phyloP scores from a whole-genome alignment of 2,329 filamentous ascomycete genomes.

The Apiospora aurea region DNA sequence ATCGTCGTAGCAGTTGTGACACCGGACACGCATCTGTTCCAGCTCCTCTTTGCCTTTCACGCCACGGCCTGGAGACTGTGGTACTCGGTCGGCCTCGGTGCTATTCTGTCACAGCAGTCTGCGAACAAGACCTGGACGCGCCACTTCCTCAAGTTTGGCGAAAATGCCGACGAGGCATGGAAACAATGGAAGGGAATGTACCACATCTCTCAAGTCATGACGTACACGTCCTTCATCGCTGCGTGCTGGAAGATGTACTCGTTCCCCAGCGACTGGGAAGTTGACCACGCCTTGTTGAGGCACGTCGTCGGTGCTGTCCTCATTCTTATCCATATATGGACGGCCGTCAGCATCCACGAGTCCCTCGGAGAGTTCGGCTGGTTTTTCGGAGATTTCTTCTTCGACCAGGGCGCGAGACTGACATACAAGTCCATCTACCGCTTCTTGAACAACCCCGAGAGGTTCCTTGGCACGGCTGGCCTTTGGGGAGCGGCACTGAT shows the following conservation, averaged over 20 bases:
- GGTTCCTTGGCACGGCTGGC: constrained; percentile 91
- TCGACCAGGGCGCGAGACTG: constrained; percentile 84
- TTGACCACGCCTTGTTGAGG: constrained; percentile 83
- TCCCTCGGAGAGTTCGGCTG: constrained; percentile 97
- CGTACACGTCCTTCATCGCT: constrained; percentile 86
- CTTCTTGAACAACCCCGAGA: constrained; percentile 96
- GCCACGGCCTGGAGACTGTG: constrained; percentile 86
- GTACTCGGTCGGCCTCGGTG: constrained; percentile 88
- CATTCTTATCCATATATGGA: constrained; percentile 91
- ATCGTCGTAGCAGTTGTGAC: constrained; percentile 76
- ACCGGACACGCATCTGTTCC: constrained; percentile 77
- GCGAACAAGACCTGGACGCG: constrained; percentile 93
- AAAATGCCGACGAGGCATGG: constrained; percentile 91
- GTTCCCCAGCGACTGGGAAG: constrained; percentile 84
- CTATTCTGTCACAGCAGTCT: constrained; percentile 85
- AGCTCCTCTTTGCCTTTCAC: constrained; percentile 81
- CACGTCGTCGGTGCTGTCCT: constrained; percentile 85
- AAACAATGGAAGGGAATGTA: constrained; percentile 97
- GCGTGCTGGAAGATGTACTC: constrained; percentile 97
- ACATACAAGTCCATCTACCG: constrained; percentile 98
- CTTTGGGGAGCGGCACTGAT: constrained; percentile 95
- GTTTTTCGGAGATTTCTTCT: constrained; percentile 99
- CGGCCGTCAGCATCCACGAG: constrained; percentile 90
- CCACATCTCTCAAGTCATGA: constrained; percentile 90
- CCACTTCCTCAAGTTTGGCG: constrained; percentile 96